A percentile compares a stretch with the other conserved stretches of the same genome.
phyloP scores from a whole-genome alignment of 2,329 filamentous ascomycete genomes.

The Talaromyces sp. region DNA sequence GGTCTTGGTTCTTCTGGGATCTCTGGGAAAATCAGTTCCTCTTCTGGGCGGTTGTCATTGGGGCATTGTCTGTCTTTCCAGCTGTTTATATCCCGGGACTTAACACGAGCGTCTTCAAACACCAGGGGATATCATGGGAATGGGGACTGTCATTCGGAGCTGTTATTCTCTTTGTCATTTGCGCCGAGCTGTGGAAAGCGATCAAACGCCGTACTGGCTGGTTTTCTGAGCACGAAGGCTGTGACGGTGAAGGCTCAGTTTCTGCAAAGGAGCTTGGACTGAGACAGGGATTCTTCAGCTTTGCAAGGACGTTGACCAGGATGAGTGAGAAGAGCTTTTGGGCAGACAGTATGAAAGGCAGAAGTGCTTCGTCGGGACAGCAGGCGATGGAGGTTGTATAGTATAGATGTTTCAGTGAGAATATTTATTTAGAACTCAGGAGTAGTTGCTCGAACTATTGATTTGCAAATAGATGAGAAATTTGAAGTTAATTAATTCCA shows the following conservation, averaged over 20 bases:
- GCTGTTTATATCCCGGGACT: conserved; percentile 63
- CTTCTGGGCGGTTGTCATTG: conserved; percentile 58
- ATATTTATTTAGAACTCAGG: background rate
- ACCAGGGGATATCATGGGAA: conserved; percentile 61
- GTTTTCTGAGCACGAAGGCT: conserved; percentile 8
- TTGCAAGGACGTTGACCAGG: conserved; percentile 5
- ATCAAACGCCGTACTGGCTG: conserved; percentile 52
- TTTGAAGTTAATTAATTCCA: background rate
- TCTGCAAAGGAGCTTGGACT: conserved; percentile 10
- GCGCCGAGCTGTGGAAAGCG: conserved; percentile 63
- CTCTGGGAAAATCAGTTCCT: conserved; percentile 69
- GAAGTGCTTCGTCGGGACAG: background rate
- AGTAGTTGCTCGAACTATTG: background rate
- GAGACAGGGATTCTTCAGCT: conserved; percentile 9
- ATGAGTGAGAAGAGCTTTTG: conserved; percentile 5
- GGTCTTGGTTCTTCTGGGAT: conserved; percentile 55
- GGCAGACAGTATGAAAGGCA: conserved; percentile 2
- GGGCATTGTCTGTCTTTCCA: conserved; percentile 53
- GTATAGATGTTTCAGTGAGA: background rate
- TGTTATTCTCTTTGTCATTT: conserved; percentile 56
- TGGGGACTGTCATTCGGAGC: conserved; percentile 63
- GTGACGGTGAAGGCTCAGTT: background rate
- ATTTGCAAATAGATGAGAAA: background rate
- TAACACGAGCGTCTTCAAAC: conserved; percentile 61
- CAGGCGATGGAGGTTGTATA: background rate